Evolutionary conservation across 2,329 filamentous ascomycete genomes (phyloP).

Genomic region (Colletotrichum trifolii): DNA sequence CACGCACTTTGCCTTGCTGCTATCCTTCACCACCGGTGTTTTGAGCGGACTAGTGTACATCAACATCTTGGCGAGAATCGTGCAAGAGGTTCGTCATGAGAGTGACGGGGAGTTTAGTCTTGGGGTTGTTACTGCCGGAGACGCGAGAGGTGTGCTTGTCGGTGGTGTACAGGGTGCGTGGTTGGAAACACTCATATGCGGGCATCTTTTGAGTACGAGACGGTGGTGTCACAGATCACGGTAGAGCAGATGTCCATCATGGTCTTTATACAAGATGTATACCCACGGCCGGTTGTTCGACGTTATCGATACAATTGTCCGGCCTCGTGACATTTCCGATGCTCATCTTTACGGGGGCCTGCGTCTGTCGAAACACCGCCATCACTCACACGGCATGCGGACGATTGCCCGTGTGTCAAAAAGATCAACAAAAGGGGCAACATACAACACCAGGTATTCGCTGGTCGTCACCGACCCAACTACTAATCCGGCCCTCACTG

Average conservation of each 20-base stretch:
- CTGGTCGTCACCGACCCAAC: no score
- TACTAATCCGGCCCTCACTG: no score
- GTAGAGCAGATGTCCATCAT: not conserved
- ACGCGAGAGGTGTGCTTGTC: slow-evolving; percentile 42
- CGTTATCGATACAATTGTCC: no score
- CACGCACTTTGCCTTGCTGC: slow-evolving; percentile 39
- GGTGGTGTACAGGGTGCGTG: slow-evolving; percentile 42
- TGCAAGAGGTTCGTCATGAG: slow-evolving; percentile 38
- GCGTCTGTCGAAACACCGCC: no score
- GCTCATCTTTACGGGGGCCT: no score
- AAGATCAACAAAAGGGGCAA: no score
- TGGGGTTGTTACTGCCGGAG: slow-evolving; percentile 43
- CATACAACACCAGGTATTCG: no score
- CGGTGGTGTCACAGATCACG: slow-evolving; percentile 23
- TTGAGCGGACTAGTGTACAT: slow-evolving; percentile 45
- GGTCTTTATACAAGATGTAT: no score
- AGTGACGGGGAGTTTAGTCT: slow-evolving; percentile 44
- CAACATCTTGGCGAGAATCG: slow-evolving; percentile 37
- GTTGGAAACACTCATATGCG: slow-evolving; percentile 38
- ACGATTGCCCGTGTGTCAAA: no score
- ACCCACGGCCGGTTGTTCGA: no score
- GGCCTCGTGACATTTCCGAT: no score
- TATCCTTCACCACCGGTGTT: slow-evolving; percentile 43
- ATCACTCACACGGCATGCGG: no score
- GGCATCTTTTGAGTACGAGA: slow-evolving; percentile 6